These are phyloP conservation scores for Fraxinus excelsior DNA, from an alignment of 257 asterid genomes.

Conservation along the genomic window DNA sequence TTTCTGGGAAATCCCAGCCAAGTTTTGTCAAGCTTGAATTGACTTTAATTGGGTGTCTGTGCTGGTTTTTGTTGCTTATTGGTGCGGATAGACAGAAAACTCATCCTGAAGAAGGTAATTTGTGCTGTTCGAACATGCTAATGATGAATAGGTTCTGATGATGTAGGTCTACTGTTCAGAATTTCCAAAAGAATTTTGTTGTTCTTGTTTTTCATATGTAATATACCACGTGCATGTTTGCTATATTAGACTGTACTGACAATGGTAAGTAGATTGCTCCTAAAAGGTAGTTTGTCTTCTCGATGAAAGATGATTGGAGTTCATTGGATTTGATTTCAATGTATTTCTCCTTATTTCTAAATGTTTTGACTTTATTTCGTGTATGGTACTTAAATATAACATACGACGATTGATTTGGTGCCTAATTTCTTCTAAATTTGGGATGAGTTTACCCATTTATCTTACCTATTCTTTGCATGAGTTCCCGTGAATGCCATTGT, in stretches of 20 bases:
- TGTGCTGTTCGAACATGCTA: background rate
- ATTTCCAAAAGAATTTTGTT: background rate
- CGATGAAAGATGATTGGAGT: too few relatives aligned
- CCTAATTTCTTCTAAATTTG: background rate
- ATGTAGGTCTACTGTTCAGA: background rate
- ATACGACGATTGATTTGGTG: background rate
- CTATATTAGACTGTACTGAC: background rate
- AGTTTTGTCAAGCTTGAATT: constrained; percentile 27
- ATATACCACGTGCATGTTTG: background rate
- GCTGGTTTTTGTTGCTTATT: constrained; percentile 44
- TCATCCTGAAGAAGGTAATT: constrained; percentile 72
- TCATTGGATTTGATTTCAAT: background rate
- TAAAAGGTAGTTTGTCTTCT: background rate
- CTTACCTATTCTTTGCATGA: background rate
- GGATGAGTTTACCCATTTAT: background rate
- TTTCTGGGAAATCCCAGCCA: constrained; percentile 22
- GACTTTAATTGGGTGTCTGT: constrained; percentile 38
- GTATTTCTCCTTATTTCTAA: background rate
- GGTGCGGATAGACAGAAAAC: constrained; percentile 48
- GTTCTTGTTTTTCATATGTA: background rate
- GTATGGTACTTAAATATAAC: background rate
- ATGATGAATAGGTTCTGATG: background rate
- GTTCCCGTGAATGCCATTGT: background rate
- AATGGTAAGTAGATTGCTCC: background rate
- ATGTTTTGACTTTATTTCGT: too few relatives aligned